Evolutionary conservation across 306 rosid genomes (phyloP).

Genomic region (Cucurbita maxima): DNA sequence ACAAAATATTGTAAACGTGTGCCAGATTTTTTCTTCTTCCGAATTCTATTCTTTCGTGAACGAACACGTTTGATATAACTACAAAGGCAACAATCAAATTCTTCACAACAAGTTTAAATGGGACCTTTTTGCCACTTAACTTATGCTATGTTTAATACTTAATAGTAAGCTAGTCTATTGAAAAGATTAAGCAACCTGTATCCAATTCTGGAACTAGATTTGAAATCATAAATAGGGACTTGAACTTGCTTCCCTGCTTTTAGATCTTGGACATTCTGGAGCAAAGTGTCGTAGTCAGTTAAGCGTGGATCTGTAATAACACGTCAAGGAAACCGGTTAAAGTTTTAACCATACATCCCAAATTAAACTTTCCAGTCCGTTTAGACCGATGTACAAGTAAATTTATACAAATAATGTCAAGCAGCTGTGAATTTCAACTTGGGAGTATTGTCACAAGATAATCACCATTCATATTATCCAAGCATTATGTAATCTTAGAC

Average conservation of each 20-base stretch:
- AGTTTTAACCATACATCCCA: slow-evolving; percentile 1
- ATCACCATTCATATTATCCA: not conserved
- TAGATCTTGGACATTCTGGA: slow-evolving; percentile 75
- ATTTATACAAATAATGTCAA: not conserved
- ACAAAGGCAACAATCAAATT: not conserved
- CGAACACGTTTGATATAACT: not conserved
- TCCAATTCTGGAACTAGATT: slow-evolving; percentile 84
- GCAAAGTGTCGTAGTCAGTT: slow-evolving; percentile 89
- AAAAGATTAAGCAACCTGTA: slow-evolving; percentile 45
- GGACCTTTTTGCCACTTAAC: not conserved
- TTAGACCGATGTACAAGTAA: not conserved
- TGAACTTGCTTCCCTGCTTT: slow-evolving; percentile 66
- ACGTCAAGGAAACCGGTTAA: slow-evolving; percentile 11
- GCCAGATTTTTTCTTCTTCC: not conserved
- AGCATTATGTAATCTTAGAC: not conserved
- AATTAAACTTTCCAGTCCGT: slow-evolving; percentile 9
- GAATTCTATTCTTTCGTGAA: not conserved
- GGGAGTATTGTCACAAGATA: not conserved
- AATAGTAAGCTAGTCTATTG: not conserved
- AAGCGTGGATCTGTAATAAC: slow-evolving; percentile 76
- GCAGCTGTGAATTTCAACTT: not conserved
- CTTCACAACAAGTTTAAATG: not conserved
- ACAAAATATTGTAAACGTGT: not conserved
- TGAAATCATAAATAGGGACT: slow-evolving; percentile 94
- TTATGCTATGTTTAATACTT: not conserved